phyloP scores from a whole-genome alignment of 148 eudicot genomes.

The Chenopodium formosanum region DNA sequence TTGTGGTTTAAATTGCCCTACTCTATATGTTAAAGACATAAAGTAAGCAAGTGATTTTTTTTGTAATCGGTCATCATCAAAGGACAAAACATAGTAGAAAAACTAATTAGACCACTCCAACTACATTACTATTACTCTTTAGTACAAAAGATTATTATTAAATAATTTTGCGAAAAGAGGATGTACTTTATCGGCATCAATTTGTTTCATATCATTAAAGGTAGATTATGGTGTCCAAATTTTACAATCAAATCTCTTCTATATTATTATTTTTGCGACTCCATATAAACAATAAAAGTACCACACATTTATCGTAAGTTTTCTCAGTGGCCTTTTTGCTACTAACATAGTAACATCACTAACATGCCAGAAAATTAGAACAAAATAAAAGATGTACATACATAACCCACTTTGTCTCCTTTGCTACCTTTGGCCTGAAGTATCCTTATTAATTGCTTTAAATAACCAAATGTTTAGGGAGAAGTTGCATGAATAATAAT shows the following conservation, averaged over 20 bases:
- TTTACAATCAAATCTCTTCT: too few species aligned
- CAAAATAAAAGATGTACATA: too few species aligned
- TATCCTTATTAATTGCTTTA: neutral
- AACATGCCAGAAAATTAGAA: too few species aligned
- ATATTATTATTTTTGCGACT: too few species aligned
- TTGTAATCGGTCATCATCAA: neutral
- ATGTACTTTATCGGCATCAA: too few species aligned
- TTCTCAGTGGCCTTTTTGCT: neutral
- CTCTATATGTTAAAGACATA: neutral
- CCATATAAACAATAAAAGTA: too few species aligned
- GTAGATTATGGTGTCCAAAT: too few species aligned
- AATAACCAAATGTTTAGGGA: neutral
- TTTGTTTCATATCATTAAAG: too few species aligned
- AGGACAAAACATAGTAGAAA: constrained; percentile 1
- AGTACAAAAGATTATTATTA: too few species aligned
- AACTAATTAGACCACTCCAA: too few species aligned
- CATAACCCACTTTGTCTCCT: neutral
- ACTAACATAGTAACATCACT: neutral
- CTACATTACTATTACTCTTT: too few species aligned
- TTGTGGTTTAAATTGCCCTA: neutral
- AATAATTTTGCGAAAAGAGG: too few species aligned
- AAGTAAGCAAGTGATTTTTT: neutral
- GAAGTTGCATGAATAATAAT: neutral
- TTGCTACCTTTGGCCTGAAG: neutral
- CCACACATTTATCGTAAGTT: neutral